Conservation (phyloP, 2,329 filamentous ascomycete species). For the Simplicillium sp. region DNA sequence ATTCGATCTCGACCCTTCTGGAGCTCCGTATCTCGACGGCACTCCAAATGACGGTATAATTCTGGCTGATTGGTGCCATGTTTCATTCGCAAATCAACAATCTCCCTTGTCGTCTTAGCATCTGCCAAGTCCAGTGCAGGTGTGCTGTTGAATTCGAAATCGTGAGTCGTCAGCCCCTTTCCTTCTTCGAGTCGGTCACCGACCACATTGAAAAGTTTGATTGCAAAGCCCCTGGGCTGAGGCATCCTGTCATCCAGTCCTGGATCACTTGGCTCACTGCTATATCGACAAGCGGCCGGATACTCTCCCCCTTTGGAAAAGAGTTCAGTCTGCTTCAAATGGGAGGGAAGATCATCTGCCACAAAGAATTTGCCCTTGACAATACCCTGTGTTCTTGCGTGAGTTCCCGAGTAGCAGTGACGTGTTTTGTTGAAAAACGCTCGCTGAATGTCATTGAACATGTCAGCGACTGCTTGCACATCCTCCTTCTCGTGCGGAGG, state of each 20-base stretch:
- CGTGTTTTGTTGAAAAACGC: conserved; percentile 3
- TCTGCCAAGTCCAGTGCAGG: conserved; percentile 35
- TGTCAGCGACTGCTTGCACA: conserved; percentile 1
- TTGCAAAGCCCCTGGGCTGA: conserved; percentile 34
- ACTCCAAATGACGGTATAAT: conserved; percentile 29
- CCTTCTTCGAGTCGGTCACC: conserved; percentile 29
- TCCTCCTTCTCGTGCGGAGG: conserved; percentile 1
- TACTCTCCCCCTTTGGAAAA: conserved; percentile 17
- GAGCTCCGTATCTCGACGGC: conserved; percentile 11
- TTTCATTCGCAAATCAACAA: conserved; percentile 28
- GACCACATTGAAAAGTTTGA: conserved; percentile 39
- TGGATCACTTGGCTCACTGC: conserved; percentile 1
- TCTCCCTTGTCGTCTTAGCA: conserved; percentile 32
- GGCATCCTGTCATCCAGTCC: conserved; percentile 22
- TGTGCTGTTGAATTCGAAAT: conserved; percentile 39
- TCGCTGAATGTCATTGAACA: conserved; percentile 3
- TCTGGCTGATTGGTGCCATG: conserved; percentile 24
- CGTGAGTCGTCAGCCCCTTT: conserved; percentile 19
- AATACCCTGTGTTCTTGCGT: conserved; percentile 35
- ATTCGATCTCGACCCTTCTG: conserved; percentile 28
- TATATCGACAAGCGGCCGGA: conserved; percentile 1
- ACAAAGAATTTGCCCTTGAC: conserved; percentile 36
- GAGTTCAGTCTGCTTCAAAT: conserved; percentile 33
- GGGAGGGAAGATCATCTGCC: conserved; percentile 26
- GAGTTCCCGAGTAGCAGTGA: conserved; percentile 21